Base-by-base conservation (phyloP, 495 filamentous ascomycete species). In the Clavariopsis aquatica region DNA sequence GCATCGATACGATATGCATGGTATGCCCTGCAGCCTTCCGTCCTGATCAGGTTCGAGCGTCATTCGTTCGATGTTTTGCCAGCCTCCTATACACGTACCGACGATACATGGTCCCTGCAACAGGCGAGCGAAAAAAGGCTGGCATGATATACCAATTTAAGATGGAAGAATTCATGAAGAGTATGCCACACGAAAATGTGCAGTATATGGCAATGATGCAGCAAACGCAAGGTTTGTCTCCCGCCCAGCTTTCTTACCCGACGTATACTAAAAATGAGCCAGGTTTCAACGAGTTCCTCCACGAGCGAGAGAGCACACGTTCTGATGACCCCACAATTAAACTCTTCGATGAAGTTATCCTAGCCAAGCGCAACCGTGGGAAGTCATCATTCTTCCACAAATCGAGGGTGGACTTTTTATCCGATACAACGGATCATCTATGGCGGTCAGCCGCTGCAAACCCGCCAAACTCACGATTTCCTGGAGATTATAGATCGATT, bases 271-370 rank as follows among this genome's bases (percentile, higher is more conserved):
- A 7, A 6, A 43, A 15, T 43, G 3, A 43, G 13, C 38, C 52
- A 93, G 92, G 82, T 17, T 97, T 98, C 76, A 96, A 96, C 72
- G 92, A 97, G 75, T 98, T 98, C 72, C 93, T 97, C 70, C 91
- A 95, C 72, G 91, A 96, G 52, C 86, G 94, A 31, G 94, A 98
- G 74, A 81, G 81, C 17, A 82, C 82, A 34, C 74, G 82, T 12
- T 74, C 83, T 6, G 84, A 82, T 49, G 84, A 87, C 61, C 88
- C 92, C 2, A 68, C 81, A 9, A 90, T 98, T 72, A 85, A 91
- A 56, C 81, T 98, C 23, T 98, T 98, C 74, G 94, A 98, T 76
- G 89, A 96, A 74, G 90, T 98, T 68, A 94, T 98, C 65, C 82
- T 96, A 6, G 91, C 91, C 15, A 98, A 98, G 77, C 90, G 88